Evolutionary conservation across 371 early-diverging fungal species (phyloP).

Genomic region (Rhizopus stolonifer): DNA sequence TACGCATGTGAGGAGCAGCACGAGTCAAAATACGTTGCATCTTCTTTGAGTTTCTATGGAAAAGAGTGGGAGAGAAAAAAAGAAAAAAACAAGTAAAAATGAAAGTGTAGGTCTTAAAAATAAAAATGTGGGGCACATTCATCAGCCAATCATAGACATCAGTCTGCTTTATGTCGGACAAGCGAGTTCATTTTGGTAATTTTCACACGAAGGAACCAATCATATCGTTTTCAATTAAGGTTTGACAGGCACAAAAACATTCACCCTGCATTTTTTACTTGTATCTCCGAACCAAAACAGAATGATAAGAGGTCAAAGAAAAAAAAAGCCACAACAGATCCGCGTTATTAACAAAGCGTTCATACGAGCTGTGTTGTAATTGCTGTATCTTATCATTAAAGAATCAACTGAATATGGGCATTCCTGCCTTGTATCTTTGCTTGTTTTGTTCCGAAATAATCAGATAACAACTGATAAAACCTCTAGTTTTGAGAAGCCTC

Average conservation of each 20-base stretch:
- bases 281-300: neutral
- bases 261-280: neutral
- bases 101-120: constrained; percentile 4
- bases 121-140: constrained; percentile 4
- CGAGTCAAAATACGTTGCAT: constrained; percentile 26
- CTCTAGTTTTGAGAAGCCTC: no score
- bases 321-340: no score
- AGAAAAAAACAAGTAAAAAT: constrained; percentile 4
- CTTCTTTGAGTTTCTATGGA: neutral
- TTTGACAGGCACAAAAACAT: constrained; percentile 2
- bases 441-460: no score
- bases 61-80: neutral
- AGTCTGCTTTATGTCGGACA: neutral
- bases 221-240: neutral
- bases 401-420: no score
- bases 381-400: no score
- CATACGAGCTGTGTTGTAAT: no score
- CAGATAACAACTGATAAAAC: no score
- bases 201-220: constrained; percentile 2
- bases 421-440: no score
- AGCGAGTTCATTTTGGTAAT: neutral
- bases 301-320: neutral
- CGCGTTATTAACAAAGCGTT: no score
- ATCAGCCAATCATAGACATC: neutral
- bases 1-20: constrained; percentile 7